Evolutionary conservation across 495 filamentous ascomycete genomes (phyloP).

Genomic region (Sabuloglossum arenarium): DNA sequence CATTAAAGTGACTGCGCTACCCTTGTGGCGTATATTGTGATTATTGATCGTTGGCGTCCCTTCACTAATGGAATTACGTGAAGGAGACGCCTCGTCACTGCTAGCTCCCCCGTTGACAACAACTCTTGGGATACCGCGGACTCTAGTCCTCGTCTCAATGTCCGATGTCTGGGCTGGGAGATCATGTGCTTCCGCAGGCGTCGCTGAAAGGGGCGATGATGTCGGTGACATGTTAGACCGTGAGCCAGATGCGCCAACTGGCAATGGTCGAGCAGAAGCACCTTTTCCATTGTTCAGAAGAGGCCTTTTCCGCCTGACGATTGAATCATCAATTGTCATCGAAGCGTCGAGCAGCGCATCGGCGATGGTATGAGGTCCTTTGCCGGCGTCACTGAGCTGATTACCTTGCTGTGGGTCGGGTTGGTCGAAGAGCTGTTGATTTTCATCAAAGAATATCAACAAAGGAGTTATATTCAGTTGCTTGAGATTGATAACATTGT

Average conservation of each 20-base stretch:
- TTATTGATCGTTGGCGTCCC: slow-evolving; percentile 3
- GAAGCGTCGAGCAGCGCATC: slow-evolving; percentile 88
- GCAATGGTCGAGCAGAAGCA: not conserved
- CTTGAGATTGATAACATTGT: slow-evolving; percentile 47
- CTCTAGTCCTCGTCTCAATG: slow-evolving; percentile 9
- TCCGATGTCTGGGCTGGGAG: slow-evolving; percentile 23
- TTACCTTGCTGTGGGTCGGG: slow-evolving; percentile 5
- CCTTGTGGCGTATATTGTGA: slow-evolving; percentile 29
- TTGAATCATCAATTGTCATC: slow-evolving; percentile 56
- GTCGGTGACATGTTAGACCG: not conserved
- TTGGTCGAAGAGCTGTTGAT: slow-evolving; percentile 16
- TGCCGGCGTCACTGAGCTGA: slow-evolving; percentile 13
- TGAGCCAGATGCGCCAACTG: slow-evolving; percentile 6
- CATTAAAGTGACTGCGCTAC: slow-evolving; percentile 68
- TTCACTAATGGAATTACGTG: slow-evolving; percentile 9
- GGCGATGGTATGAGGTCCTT: slow-evolving; percentile 52
- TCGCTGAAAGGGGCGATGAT: slow-evolving; percentile 17
- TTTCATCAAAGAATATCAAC: slow-evolving; percentile 81
- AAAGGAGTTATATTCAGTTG: slow-evolving; percentile 55
- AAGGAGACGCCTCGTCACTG: slow-evolving; percentile 18
- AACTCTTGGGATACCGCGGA: not conserved
- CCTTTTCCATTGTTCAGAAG: slow-evolving; percentile 28
- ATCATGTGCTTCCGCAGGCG: slow-evolving; percentile 18
- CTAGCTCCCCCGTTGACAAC: not conserved
- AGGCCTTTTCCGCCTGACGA: slow-evolving; percentile 34